A percentile compares a stretch with the other conserved stretches of the same genome.
These are phyloP conservation scores for Saccharomycopsis olivae DNA, from an alignment of 805 yeast genomes.

Conservation along the genomic window DNA sequence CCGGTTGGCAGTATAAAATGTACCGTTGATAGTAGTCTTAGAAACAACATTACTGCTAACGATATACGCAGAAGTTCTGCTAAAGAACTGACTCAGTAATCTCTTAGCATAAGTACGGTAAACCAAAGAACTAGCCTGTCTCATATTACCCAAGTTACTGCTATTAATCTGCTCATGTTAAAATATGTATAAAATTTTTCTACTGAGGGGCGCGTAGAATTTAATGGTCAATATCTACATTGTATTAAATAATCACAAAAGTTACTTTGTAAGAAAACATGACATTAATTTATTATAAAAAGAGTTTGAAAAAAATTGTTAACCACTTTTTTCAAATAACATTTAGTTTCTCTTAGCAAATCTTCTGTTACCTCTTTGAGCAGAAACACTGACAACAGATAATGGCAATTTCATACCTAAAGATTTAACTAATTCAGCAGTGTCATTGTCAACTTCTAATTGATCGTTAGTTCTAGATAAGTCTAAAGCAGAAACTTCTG, in stretches of 20 bases:
- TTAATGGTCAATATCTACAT: too few relatives aligned
- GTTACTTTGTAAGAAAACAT: too few relatives aligned
- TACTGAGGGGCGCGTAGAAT: too few relatives aligned
- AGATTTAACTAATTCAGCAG: constrained; percentile 18
- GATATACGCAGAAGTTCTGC: too few relatives aligned
- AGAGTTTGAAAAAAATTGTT: background rate
- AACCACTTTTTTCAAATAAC: background rate
- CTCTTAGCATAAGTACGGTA: too few relatives aligned
- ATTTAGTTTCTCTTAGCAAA: constrained; percentile 77
- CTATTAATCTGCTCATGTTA: too few relatives aligned
- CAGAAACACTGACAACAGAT: constrained; percentile 75
- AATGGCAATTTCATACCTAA: constrained; percentile 59
- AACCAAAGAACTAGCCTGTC: too few relatives aligned
- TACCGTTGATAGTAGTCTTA: background rate
- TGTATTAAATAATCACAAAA: too few relatives aligned
- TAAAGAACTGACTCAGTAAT: too few relatives aligned
- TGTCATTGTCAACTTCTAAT: constrained; percentile 39
- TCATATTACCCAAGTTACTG: too few relatives aligned
- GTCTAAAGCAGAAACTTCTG: constrained; percentile 99
- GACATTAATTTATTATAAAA: background rate
- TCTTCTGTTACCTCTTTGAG: constrained; percentile 86
- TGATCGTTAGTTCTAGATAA: constrained; percentile 92
- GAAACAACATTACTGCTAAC: background rate
- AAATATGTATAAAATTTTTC: too few relatives aligned
- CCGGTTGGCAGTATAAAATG: background rate